Percentiles rank a stretch among this genome's conserved stretches.
Conservation (phyloP, 306 rosid genomes). For the Corylus americana region DNA sequence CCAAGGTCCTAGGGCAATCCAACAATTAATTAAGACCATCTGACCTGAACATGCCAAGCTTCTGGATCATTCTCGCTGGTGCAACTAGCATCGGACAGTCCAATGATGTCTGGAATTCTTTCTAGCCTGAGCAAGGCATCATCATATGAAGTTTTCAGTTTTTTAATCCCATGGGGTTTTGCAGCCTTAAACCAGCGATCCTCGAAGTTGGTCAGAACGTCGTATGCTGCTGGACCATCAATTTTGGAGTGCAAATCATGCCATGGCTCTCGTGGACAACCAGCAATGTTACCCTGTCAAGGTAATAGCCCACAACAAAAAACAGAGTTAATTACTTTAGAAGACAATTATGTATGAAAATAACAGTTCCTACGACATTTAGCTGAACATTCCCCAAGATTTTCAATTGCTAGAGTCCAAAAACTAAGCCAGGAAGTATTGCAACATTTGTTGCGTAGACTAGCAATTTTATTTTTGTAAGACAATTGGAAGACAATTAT, state of each 20-base stretch:
- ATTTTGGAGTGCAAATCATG: slow-evolving; percentile 93
- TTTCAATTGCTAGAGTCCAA: slow-evolving; percentile 19
- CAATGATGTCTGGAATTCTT: slow-evolving; percentile 69
- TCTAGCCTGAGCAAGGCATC: slow-evolving; percentile 83
- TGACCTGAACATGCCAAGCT: slow-evolving; percentile 96
- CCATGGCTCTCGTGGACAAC: slow-evolving; percentile 99
- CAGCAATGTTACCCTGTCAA: slow-evolving; percentile 66
- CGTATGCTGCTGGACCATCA: slow-evolving; percentile 98
- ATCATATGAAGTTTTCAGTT: slow-evolving; percentile 56
- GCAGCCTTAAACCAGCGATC: slow-evolving; percentile 96
- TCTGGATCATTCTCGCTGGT: slow-evolving; percentile 66
- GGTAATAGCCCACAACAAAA: slow-evolving; percentile 22
- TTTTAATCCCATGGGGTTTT: slow-evolving; percentile 76
- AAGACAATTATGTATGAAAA: slow-evolving; percentile 6
- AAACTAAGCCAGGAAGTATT: not conserved
- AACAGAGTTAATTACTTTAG: slow-evolving; percentile 16
- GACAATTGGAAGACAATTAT: no score
- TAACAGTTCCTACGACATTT: not conserved
- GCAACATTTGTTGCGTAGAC: not conserved
- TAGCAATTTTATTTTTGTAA: not conserved
- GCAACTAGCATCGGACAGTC: slow-evolving; percentile 39
- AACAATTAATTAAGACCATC: slow-evolving; percentile 12
- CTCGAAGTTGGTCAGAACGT: slow-evolving; percentile 85
- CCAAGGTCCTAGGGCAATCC: slow-evolving; percentile 21
- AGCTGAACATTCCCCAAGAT: slow-evolving; percentile 20